Conservation (phyloP, 306 rosid genomes). For the Rosa rugosa region DNA sequence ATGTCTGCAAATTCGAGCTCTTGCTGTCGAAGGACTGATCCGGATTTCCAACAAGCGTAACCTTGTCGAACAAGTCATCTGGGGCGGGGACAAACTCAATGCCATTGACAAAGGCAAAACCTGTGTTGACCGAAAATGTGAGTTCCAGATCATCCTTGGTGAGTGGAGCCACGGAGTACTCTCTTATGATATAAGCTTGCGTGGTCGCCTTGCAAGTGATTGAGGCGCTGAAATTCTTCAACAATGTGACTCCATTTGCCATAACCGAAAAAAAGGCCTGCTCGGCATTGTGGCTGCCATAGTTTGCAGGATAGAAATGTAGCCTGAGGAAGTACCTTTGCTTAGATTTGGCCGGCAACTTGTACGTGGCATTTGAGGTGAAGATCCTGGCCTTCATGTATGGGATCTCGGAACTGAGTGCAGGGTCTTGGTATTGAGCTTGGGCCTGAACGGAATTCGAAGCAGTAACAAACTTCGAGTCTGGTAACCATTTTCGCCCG, state of each 20-base stretch:
- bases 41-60: constrained; percentile 22
- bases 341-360: constrained; percentile 29
- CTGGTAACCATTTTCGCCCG: constrained; percentile 44
- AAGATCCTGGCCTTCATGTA: constrained; percentile 47
- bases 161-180: constrained; percentile 32
- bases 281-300: constrained; percentile 39
- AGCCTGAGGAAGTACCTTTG: constrained; percentile 43
- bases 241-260: constrained; percentile 32
- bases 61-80: constrained; percentile 28
- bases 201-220: constrained; percentile 44
- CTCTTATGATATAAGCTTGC: constrained; percentile 42
- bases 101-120: constrained; percentile 51
- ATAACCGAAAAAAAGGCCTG: constrained; percentile 35
- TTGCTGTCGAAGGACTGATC: constrained; percentile 25
- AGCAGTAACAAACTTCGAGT: constrained; percentile 25
- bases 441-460: constrained; percentile 19
- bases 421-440: constrained; percentile 48
- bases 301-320: constrained; percentile 47
- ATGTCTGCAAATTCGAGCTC: constrained; percentile 34
- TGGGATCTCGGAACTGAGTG: constrained; percentile 39
- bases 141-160: constrained; percentile 23
- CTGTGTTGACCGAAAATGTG: constrained; percentile 34
- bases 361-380: constrained; percentile 39
- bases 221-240: constrained; percentile 44
- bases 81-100: constrained; percentile 38